Base-by-base conservation (phyloP, 2,329 filamentous ascomycete species). In the Fusarium nodosum region DNA sequence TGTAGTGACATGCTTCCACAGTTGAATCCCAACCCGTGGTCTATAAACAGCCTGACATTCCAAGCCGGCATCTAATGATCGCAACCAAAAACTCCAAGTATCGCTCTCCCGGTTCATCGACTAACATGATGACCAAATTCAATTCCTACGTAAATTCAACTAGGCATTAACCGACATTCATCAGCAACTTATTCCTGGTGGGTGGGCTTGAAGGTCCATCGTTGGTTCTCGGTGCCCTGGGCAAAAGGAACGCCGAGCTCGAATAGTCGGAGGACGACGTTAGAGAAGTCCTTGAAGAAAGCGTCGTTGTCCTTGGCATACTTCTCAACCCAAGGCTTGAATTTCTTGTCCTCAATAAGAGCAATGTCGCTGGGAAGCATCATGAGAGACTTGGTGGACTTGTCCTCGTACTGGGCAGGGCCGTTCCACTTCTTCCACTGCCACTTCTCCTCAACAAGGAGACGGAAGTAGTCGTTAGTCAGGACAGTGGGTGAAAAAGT, bases 301-400 rank as follows among this genome's bases (percentile, higher is more conserved):
- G 85, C 84, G 59, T 94, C 92, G 80, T 93, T 93, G 82, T 97
- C 93, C 85, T 93, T 93, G 76, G 95, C 94, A 79, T 97, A 98
- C 80, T 90, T 89, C 81, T 97, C 90, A 31, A 95, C 93, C 76
- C 88, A 90, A 77, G 88, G 84, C 82, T 87, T 89, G 86, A 98
- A 97, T 72, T 85, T 85, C 87, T 95, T 95, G 83, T 98, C 95
- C 83, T 94, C 88, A 77, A 97, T 83, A 59, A 98, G 85, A 59
- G 91, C 91, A 82, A 97, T 90, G 78, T 99, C 95, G 71, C 93
- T 92, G 55, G 96, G 96, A 80, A 99, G 85, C 95, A 99, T 98
- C 96, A 99, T 98, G 75, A 98, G 84, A 42, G 87, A 86, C 88
- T 97, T 94, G 76, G 91, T 93, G 77, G 85, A 88, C 84, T 92